Percentiles rank a stretch among this genome's conserved stretches.
These are phyloP conservation scores for Talaromyces sp. DNA, from an alignment of 2,329 filamentous ascomycete species.

Conservation along the genomic window DNA sequence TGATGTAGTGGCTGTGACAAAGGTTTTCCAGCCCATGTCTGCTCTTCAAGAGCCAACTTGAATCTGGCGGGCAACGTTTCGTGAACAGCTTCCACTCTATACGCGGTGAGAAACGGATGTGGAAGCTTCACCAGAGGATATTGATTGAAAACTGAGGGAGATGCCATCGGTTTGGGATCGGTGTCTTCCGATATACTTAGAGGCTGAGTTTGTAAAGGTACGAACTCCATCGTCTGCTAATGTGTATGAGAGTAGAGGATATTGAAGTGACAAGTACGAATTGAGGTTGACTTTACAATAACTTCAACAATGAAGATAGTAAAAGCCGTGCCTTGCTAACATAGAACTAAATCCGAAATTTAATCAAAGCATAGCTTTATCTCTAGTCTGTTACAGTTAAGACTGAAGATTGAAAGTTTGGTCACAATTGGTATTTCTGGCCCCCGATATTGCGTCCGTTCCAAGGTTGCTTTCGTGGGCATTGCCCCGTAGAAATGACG, in stretches of 20 bases:
- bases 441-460: background rate
- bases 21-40: slow-evolving; percentile 28
- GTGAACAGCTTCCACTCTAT: slow-evolving; percentile 31
- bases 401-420: background rate
- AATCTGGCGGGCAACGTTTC: slow-evolving; percentile 25
- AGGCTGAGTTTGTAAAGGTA: background rate
- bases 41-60: slow-evolving; percentile 31
- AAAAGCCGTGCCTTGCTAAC: no score
- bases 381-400: background rate
- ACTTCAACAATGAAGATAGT: no score
- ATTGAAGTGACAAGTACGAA: no score
- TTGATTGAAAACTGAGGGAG: slow-evolving; percentile 1
- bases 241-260: no score
- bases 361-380: no score
- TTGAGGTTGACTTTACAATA: no score
- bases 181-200: background rate
- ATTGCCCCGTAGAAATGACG: background rate
- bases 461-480: no score
- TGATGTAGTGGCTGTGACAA: slow-evolving; percentile 37
- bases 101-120: slow-evolving; percentile 44
- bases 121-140: slow-evolving; percentile 43
- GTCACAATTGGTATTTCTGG: background rate
- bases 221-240: background rate
- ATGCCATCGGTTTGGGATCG: background rate
- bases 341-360: no score